Base-by-base conservation (phyloP, 768 basidiomycete species). In the Lenzites betulinus region DNA sequence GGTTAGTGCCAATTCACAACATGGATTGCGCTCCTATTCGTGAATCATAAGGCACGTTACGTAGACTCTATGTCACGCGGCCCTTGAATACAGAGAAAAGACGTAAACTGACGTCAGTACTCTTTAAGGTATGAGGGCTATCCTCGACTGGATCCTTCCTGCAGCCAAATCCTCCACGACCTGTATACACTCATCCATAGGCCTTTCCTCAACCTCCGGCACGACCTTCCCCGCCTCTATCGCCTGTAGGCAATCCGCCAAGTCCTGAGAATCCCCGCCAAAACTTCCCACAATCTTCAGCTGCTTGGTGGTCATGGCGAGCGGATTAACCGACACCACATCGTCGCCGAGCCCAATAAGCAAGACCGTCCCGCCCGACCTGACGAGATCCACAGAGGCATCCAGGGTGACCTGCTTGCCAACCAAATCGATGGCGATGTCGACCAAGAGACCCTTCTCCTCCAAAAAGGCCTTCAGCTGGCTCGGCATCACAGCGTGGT, bases 351-450 rank as follows among this genome's bases (percentile, higher is more conserved):
- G 38, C 2, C 68, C 67, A 18, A 64, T 30, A 41, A 60, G 16
- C 28, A 64, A 43, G 18, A 66, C 50, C 33, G 50, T 62, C n/a
- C 65, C 68, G 9, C 68, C 63, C 18, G 42, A 30, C 38, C 56
- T 54, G 0, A 65, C 53, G 12, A 46, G 36, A 4, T 43, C 23
- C 13, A 67, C 26, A 7, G 54, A 58, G 0, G 38, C 7, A 26
- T 67, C 58, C 43, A 66, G 55, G 3, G 62, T 69, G 28, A 26
- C 23, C 42, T 67, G 60, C 13, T 30, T 54, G 18, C 66, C 68
- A 3, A 69, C 68, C 26, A 67, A 33, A 46, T 69, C 68, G 16
- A 69, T 11, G 2, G 51, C 67, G 36, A 66, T 50, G 54, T 69
- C 65, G 51, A 67, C 46, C 7, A 22, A 18, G 23, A 66, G 49